Evolutionary conservation across 345 rosid species (phyloP), one percentile per base, ranked within the genome.

Genomic region (Dovyalis caffra): DNA sequence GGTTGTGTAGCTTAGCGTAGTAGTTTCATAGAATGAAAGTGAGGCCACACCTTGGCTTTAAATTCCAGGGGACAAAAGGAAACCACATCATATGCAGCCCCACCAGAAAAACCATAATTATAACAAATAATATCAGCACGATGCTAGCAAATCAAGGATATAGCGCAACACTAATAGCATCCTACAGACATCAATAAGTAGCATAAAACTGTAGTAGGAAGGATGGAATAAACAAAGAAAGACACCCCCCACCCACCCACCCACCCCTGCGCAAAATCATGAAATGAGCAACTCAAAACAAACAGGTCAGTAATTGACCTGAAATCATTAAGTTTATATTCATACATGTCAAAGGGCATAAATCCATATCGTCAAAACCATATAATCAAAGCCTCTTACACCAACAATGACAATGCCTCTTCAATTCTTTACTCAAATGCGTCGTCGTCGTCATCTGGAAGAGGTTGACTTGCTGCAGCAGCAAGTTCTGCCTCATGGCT

Each of bases 361-460:
- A 73, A 67, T 15, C 31, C 65, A 73, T 70, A 73, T 78, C 70
- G 67, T 51, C 74, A 69, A 61, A 51, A 74, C 51, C 51, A 73
- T 34, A 61, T 8, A 35, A 5, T 21, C 47, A 33, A 29, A 28
- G 20, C 66, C 40, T 34, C 37, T 33, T 29, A 68, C 16, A 6
- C 49, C 63, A 47, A 12, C 61, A 69, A 34, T 15, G 6, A 12
- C 45, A 14, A 28, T 2, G 26, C 0, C 26, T 35, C 37, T 2
- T 26, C 3, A 10, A n/a, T 47, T 21, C 20, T 51, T 62, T 66
- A 73, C 35, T 74, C 77, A 25, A 74, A 67, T 32, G 77, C 16
- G 1, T 80, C 83, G 5, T 80, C 83, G 1, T 80, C 83, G 0
- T 80, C 83, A 69, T 80, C 83, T 0, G 83, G 83, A 26, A 80